Base-by-base conservation (phyloP, 768 basidiomycete genomes). In the Tremella mesenterica region DNA sequence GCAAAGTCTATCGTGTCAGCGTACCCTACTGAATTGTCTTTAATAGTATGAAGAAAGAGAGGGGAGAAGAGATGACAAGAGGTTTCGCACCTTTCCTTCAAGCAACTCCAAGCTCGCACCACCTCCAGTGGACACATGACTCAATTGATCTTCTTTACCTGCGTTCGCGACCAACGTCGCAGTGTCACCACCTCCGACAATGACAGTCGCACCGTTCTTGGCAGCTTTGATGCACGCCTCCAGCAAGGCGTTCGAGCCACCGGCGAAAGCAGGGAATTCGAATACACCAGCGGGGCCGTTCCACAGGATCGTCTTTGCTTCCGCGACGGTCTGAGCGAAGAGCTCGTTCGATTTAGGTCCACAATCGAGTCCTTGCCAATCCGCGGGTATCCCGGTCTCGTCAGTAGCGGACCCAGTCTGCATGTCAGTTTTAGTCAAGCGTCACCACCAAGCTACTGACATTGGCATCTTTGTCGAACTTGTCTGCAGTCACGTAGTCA, bases 241-340 rank as follows among this genome's bases (percentile, higher is more conserved):
- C 23, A 97, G 83, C 38, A 95, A 82, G 10, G 83, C 75, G 69
- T 82, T 81, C 4, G 92, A 95, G 36, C 92, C 92, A 30, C 76
- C 77, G 0, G 91, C 85, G 66, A 99, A 99, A 18, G 82, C 82
- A 33, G 87, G 82, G 79, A 95, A 93, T 75, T 99, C 93, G 74
- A 99, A 99, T 33, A 99, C 93, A 63, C 93, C 93, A 30, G 92
- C 85, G 36, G 95, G 93, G 31, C 93, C 96, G 69, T 62, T 70
- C 93, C 93, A 99, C 49, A 99, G 82, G 69, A 97, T 89, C 33
- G 93, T 99, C 81, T 88, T 95, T 48, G 89, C 79, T 66, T 86
- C 82, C 49, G 86, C 72, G 49, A 99, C 92, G 9, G 90, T 82
- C 56, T 82, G 63, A 36, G 79, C 80, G 79, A 85, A 99, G 50